These are phyloP conservation scores for Citrus sinensis DNA, from an alignment of 345 rosid species.

Conservation along the genomic window DNA sequence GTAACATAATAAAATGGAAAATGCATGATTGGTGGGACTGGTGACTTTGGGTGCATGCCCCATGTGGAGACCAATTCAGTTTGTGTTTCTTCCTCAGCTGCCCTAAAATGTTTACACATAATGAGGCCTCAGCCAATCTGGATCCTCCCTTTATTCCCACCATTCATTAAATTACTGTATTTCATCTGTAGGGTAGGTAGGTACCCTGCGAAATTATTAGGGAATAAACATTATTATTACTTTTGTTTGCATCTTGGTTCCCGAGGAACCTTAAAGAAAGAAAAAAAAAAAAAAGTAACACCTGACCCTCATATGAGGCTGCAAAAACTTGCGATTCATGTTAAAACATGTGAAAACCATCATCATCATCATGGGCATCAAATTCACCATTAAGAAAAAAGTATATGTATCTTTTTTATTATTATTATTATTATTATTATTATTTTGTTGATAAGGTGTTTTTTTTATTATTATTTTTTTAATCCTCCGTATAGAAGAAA, in stretches of 20 bases:
- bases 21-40: slow-evolving; percentile 30
- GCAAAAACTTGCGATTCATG: slow-evolving; percentile 14
- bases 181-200: neutral
- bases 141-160: neutral
- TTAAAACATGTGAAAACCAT: slow-evolving; percentile 25
- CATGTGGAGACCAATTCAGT: slow-evolving; percentile 44
- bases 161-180: neutral
- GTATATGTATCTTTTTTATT: too few relatives aligned
- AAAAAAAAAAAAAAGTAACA: neutral
- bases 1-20: slow-evolving; percentile 14
- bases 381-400: neutral
- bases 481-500: too few relatives aligned
- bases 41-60: slow-evolving; percentile 23
- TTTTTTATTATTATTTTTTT: neutral
- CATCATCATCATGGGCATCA: slow-evolving; percentile 7
- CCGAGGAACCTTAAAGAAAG: neutral
- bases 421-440: too few relatives aligned
- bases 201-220: slow-evolving; percentile 8
- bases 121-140: neutral
- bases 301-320: neutral
- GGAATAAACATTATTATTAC: neutral
- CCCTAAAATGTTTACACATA: slow-evolving; percentile 5
- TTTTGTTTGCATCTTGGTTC: neutral
- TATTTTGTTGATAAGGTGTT: too few relatives aligned
- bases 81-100: slow-evolving; percentile 22